Evolutionary conservation across 345 rosid genomes (phyloP).

Genomic region (Corymbia maculata): DNA sequence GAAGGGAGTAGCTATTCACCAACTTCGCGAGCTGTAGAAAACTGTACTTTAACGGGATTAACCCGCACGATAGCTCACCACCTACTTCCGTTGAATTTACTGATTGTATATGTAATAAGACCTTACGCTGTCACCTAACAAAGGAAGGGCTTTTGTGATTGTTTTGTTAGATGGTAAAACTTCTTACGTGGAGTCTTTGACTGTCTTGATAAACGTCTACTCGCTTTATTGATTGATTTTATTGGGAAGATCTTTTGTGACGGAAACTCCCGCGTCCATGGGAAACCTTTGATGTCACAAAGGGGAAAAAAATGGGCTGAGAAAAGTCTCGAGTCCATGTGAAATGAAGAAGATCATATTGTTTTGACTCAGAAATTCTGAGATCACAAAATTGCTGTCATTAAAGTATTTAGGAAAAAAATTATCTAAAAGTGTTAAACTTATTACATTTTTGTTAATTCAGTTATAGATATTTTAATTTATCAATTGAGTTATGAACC

Average conservation of each 20-base stretch:
- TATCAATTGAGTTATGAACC: no score
- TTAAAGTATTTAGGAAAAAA: not conserved
- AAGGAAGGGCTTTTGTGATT: not conserved
- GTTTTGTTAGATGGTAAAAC: not conserved
- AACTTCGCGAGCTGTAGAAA: not conserved
- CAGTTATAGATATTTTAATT: no score
- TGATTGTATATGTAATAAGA: not conserved
- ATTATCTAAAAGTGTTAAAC: no score
- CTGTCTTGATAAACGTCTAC: not conserved
- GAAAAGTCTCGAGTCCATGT: not conserved
- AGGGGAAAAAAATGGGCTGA: not conserved
- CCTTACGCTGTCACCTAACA: not conserved
- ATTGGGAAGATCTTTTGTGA: not conserved
- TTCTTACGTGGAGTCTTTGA: not conserved
- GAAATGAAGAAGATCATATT: not conserved
- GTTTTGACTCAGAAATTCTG: not conserved
- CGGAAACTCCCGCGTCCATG: not conserved
- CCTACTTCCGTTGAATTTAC: not conserved
- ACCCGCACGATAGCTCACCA: not conserved
- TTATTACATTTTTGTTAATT: no score
- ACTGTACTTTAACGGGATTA: not conserved
- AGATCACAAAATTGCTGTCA: not conserved
- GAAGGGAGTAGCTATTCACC: not conserved
- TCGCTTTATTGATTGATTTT: not conserved
- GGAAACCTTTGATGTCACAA: not conserved